phyloP scores from a whole-genome alignment of 495 filamentous ascomycete species.

The Annulohypoxylon maeteangense region DNA sequence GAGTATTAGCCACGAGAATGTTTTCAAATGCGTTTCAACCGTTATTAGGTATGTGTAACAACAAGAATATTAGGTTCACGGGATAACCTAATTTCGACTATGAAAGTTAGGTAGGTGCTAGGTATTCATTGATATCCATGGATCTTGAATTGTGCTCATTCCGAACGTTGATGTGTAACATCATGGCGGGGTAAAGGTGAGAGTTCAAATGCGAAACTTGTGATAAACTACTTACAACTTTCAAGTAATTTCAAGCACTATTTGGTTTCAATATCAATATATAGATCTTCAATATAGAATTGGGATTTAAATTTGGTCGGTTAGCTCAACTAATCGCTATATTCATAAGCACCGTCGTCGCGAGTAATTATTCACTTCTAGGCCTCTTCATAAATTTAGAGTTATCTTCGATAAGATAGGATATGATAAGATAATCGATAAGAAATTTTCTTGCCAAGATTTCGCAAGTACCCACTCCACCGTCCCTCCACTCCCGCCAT shows the following conservation, averaged over 20 bases:
- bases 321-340: neutral
- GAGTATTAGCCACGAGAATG: neutral
- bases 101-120: too few species aligned
- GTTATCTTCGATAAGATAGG: conserved; percentile 32
- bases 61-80: neutral
- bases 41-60: neutral
- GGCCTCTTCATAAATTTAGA: neutral
- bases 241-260: neutral
- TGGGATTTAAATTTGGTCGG: neutral
- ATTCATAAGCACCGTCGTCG: conserved; percentile 5
- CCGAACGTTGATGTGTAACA: neutral
- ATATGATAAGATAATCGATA: conserved; percentile 34
- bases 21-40: neutral
- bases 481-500: conserved; percentile 32
- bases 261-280: neutral
- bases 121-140: neutral
- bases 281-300: neutral
- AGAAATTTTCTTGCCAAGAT: conserved; percentile 42
- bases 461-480: conserved; percentile 38
- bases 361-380: neutral
- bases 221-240: neutral
- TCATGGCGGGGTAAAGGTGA: conserved; percentile 11
- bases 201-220: neutral
- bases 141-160: neutral
- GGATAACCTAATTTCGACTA: neutral